phyloP scores from a whole-genome alignment of 768 basidiomycete genomes.

The Dacryopinax primogenitus region DNA sequence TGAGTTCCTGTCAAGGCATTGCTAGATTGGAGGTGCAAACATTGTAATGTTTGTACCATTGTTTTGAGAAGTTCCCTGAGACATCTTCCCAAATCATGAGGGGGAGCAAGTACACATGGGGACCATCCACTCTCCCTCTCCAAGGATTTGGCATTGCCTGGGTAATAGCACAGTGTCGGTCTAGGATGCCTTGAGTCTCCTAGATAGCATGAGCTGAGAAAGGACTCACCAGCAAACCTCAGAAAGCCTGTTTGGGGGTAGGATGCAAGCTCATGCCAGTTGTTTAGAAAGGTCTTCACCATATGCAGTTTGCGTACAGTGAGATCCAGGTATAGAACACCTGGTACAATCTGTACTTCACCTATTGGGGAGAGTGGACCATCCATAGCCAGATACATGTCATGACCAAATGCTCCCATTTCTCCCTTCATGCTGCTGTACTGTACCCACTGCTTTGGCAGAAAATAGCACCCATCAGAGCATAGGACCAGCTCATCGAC shows the following conservation, averaged over 20 bases:
- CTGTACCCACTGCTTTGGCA: not conserved
- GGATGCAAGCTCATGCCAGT: not conserved
- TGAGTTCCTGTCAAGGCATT: not conserved
- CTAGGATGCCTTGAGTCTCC: not conserved
- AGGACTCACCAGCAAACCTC: not conserved
- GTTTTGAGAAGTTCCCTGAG: not conserved
- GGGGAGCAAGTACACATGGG: not conserved
- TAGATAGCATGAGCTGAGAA: not conserved
- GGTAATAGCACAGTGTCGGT: not conserved
- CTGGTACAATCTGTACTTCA: not conserved
- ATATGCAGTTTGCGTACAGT: too few relatives aligned
- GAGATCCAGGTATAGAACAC: too few relatives aligned
- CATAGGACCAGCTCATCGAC: not conserved
- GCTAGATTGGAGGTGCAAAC: not conserved
- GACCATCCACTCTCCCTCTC: not conserved
- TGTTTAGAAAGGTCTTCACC: not conserved
- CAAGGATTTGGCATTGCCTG: not conserved
- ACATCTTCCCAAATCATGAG: not conserved
- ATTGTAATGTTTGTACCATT: not conserved
- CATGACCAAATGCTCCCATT: not conserved
- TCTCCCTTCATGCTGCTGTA: not conserved
- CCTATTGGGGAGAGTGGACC: not conserved
- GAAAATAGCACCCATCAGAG: not conserved
- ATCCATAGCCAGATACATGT: not conserved
- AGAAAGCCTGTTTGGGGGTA: not conserved